These are phyloP conservation scores for Microcyclosporella mali DNA, from an alignment of 2,329 filamentous ascomycete species.

Conservation along the genomic window DNA sequence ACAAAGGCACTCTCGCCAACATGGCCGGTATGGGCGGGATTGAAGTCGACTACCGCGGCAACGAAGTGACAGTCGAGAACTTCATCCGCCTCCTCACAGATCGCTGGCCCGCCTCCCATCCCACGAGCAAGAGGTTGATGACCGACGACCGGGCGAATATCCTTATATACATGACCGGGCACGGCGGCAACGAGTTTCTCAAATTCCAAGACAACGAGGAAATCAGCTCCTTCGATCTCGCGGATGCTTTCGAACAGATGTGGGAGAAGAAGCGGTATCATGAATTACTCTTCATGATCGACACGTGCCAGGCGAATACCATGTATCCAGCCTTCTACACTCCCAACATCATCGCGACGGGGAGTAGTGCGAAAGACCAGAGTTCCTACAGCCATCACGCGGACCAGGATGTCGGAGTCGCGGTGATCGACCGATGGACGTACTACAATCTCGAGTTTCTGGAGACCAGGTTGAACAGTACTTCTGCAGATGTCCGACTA, in stretches of 20 bases:
- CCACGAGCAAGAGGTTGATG: conserved; percentile 83
- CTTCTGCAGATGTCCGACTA: conserved; percentile 79
- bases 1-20: conserved; percentile 38
- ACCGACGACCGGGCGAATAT: conserved; percentile 97
- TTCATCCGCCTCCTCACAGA: conserved; percentile 95
- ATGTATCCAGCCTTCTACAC: conserved; percentile 99
- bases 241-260: conserved; percentile 98
- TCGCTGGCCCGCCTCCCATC: conserved; percentile 88
- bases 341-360: conserved; percentile 94
- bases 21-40: conserved; percentile 48
- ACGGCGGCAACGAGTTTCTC: conserved; percentile 94
- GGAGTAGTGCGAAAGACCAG: conserved; percentile 92
- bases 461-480: conserved; percentile 79
- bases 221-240: conserved; percentile 91
- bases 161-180: conserved; percentile 97
- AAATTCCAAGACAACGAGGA: conserved; percentile 99
- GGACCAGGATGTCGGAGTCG: conserved; percentile 94
- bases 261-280: conserved; percentile 99
- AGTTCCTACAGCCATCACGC: conserved; percentile 97
- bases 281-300: conserved; percentile 99
- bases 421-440: conserved; percentile 96
- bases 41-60: conserved; percentile 95
- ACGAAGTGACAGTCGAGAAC: conserved; percentile 98
- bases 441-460: conserved; percentile 98
- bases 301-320: conserved; percentile 98